phyloP scores from a whole-genome alignment of 2,329 filamentous ascomycete species.

The Penicillium sumatraense region DNA sequence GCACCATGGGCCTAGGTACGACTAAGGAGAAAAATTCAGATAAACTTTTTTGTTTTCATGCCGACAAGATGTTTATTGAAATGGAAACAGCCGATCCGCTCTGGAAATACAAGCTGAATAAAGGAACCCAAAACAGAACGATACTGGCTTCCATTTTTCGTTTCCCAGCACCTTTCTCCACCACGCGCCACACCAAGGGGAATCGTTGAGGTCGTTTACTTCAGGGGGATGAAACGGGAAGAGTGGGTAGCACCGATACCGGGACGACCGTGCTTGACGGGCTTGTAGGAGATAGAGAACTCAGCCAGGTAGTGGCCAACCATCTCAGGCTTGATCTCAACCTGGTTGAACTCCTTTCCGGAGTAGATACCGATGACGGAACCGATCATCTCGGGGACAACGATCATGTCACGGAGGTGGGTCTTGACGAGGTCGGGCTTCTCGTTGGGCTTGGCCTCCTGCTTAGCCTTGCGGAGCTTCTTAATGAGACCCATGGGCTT shows the following conservation, averaged over 20 bases:
- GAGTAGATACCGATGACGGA: constrained; percentile 99
- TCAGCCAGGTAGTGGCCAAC: constrained; percentile 99
- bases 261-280: constrained; percentile 99
- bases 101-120: constrained; percentile 46
- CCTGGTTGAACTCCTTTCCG: constrained; percentile 99
- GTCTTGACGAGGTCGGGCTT: constrained; percentile 99
- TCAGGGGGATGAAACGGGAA: constrained; percentile 99
- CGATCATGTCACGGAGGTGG: constrained; percentile 99
- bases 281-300: constrained; percentile 99
- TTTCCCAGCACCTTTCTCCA: constrained; percentile 41
- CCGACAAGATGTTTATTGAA: constrained; percentile 47
- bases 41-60: constrained; percentile 31
- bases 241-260: constrained; percentile 99
- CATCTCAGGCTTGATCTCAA: constrained; percentile 99
- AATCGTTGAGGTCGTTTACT: constrained; percentile 67
- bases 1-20: too few species aligned
- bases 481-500: constrained; percentile 99
- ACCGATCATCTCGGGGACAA: constrained; percentile 99
- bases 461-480: constrained; percentile 99
- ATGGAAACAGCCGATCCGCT: constrained; percentile 45
- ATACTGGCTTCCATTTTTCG: constrained; percentile 38
- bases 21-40: neutral
- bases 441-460: constrained; percentile 99
- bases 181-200: constrained; percentile 44
- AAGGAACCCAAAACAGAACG: constrained; percentile 37